These are phyloP conservation scores for Filosporella fistucella DNA, from an alignment of 495 filamentous ascomycete species.

Conservation along the genomic window DNA sequence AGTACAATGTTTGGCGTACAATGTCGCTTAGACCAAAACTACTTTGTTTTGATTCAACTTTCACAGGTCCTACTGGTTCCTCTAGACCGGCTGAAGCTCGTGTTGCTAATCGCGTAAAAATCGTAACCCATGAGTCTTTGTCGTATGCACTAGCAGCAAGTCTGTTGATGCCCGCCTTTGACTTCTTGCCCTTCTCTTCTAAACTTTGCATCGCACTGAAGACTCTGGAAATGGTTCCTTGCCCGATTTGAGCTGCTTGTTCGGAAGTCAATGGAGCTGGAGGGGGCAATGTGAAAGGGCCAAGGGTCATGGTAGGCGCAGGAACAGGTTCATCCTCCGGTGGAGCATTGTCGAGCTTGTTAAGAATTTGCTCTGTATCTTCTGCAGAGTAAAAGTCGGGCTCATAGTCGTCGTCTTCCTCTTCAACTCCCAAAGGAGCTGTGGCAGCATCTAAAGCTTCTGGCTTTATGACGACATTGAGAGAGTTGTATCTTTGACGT, in stretches of 20 bases:
- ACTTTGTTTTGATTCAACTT: slow-evolving; percentile 37
- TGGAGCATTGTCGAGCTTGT: slow-evolving; percentile 63
- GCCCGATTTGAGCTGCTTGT: slow-evolving; percentile 61
- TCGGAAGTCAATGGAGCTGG: slow-evolving; percentile 66
- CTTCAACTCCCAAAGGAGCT: slow-evolving; percentile 50
- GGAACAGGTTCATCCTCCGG: slow-evolving; percentile 35
- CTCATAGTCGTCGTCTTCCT: slow-evolving; percentile 88
- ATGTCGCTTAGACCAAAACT: slow-evolving; percentile 36
- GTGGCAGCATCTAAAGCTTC: slow-evolving; percentile 42
- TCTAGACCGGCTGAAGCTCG: slow-evolving; percentile 67
- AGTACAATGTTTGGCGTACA: slow-evolving; percentile 75
- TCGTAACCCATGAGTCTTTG: slow-evolving; percentile 84
- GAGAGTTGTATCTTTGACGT: slow-evolving; percentile 24
- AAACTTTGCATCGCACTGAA: slow-evolving; percentile 70
- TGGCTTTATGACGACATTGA: slow-evolving; percentile 30
- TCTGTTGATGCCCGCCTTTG: slow-evolving; percentile 69
- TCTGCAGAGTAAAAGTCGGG: slow-evolving; percentile 74
- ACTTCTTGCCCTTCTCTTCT: slow-evolving; percentile 51
- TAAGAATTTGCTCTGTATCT: slow-evolving; percentile 65
- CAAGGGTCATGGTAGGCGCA: slow-evolving; percentile 39
- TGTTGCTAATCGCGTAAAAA: slow-evolving; percentile 83
- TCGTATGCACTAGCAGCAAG: slow-evolving; percentile 83
- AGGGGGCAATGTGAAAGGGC: slow-evolving; percentile 73
- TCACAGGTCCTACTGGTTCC: slow-evolving; percentile 36
- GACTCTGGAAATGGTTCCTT: slow-evolving; percentile 65